Evolutionary conservation across 2,329 filamentous ascomycete genomes (phyloP).

Genomic region (Fusarium begoniae): DNA sequence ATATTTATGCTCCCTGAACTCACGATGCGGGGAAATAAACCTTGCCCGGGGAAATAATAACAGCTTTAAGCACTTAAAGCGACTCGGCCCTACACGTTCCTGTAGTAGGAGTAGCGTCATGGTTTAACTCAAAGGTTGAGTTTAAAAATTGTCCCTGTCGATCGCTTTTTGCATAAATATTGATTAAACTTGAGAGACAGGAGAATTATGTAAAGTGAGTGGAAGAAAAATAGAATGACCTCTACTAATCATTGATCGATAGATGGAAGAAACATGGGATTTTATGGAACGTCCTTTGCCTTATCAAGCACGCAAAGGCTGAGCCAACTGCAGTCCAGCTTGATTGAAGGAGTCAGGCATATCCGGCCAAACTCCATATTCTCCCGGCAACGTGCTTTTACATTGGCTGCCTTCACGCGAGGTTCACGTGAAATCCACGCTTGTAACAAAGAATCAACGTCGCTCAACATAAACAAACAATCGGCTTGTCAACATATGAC

Average conservation of each 20-base stretch:
- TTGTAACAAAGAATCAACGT: background rate
- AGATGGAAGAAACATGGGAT: background rate
- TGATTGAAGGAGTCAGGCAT: background rate
- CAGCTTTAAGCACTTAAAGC: background rate
- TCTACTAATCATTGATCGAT: background rate
- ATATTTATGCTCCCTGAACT: background rate
- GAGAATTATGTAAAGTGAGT: background rate
- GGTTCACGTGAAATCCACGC: background rate
- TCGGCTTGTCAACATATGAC: background rate
- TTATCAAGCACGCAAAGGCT: background rate
- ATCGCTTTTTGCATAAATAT: background rate
- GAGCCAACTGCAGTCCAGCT: background rate
- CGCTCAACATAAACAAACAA: background rate
- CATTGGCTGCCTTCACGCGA: background rate
- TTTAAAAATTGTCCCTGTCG: slow-evolving; percentile 13
- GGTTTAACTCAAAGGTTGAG: slow-evolving; percentile 23
- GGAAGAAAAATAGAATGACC: background rate
- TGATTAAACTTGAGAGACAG: background rate
- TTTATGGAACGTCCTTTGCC: background rate
- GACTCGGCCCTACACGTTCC: background rate
- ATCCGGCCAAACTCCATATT: background rate
- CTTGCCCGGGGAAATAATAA: background rate
- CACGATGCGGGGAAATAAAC: slow-evolving; percentile 9
- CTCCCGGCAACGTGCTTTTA: background rate
- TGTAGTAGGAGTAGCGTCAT: slow-evolving; percentile 35